Base-by-base conservation (phyloP, 1,284 basidiomycete species). In the Leccinum huronense region DNA sequence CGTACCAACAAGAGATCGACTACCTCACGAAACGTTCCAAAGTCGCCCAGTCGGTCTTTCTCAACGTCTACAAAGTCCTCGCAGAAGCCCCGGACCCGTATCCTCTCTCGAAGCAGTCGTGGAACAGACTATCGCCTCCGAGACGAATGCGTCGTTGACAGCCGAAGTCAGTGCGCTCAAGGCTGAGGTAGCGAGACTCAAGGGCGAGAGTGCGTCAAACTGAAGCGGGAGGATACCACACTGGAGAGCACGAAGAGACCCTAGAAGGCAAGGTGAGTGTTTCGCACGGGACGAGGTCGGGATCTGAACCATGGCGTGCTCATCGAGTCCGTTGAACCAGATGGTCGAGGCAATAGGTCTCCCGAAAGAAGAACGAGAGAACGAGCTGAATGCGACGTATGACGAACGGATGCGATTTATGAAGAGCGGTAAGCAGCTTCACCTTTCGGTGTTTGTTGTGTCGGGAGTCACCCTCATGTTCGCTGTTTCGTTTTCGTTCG, bases 1-100 rank as follows among this genome's bases (percentile, higher is more conserved):
- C 94, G 4, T 98, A 99, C 80, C 97, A 99, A 78, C 84, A 89
- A 7, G 97, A 99, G 79, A 98, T 99, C 66, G 97, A 99, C 79
- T 89, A 81, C 70, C 86, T 99, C 65, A 98, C 95, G 0, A 93
- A 94, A 69, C 89, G 97, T 7, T 93, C 90, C 36, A 98, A 97
- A 75, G 79, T 85, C n/a, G 91, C 95, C 1, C 97, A 99, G 80
- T 96, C 92, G 71, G 93, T 95, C 0, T 97, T 99, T 77, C 81
- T 98, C 36, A 93, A 90, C 70, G 89, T 96, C 13, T 97, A 97
- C 83, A 97, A 97, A 76, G 86, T 96, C 30, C 78, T 99, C 4
- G 93, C 94, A 0, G 94, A 97, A 72, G 95, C 94, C 6, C 95
- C 96, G 0, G 97, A 99, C 77, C 97, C 97, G 14, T 97, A 95